Evolutionary conservation across 805 yeast species (phyloP), one percentile per base, ranked within the genome.

Genomic region (Tanozyma kutaoensis): DNA sequence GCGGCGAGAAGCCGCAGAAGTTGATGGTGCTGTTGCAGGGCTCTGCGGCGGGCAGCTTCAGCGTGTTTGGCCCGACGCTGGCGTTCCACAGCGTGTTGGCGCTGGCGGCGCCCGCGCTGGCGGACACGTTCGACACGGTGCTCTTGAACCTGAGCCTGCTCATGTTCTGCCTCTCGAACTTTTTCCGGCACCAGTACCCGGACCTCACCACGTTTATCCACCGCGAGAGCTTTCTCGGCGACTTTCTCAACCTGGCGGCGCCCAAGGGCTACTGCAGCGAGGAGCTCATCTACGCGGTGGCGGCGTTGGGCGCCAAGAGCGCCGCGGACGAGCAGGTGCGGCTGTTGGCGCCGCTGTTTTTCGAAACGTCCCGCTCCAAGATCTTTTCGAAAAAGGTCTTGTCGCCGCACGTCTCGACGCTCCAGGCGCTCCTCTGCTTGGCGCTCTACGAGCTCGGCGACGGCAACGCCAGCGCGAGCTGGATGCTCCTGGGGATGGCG

Each of bases 401-500:
- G 23, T 25, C 25, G 8, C 43, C 43, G 2, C 41, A 33, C 15
- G 30, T 38, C 15, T 30, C 26, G 18, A 38, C 43, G 2, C 25
- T 38, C 6, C 43, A 38, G 24, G 40, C 43, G 2, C 29, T 38
- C 22, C 38, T 38, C 4, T 38, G 43, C 23, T 32, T 38, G 10
- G 33, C 41, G 3, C 28, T 38, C 9, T 38, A 33, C 15, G 41
- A 39, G 27, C 36, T 37, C 3, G 41, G 41, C 4, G 41, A 39
- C n/a, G 39, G 43, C 3, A 35, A 39, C 24, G 36, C 38, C 4
- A 33, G 37, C 8, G 37, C 43, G 4, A 36, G 40, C 17, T 39
- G 43, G 43, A 39, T 39, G 41, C 24, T 38, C 14, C 32, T 40
- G 3, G 43, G 43, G 8, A 39, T 39, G 43, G 41, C 43, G 5